Conservation (phyloP, 345 rosid species). For the Aquilaria malaccensis region DNA sequence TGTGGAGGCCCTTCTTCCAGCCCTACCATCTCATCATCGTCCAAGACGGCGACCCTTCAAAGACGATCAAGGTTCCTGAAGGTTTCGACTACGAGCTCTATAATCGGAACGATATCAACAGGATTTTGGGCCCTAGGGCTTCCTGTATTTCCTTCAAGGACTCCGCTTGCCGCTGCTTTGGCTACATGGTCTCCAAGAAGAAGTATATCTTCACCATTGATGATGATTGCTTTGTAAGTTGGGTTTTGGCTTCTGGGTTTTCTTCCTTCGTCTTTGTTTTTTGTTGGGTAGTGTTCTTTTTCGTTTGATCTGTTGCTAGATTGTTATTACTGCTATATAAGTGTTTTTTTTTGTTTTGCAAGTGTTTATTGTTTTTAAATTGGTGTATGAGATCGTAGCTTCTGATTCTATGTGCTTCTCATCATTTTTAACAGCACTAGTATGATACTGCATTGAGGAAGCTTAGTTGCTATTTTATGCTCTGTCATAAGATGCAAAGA, state of each 20-base stretch:
- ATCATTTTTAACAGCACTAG: too few species aligned
- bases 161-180: slow-evolving; percentile 51
- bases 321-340: too few species aligned
- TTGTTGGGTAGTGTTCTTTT: background rate
- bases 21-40: slow-evolving; percentile 32
- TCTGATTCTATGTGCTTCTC: too few species aligned
- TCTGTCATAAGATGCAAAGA: too few species aligned
- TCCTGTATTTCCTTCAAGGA: slow-evolving; percentile 32
- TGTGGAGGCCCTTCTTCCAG: slow-evolving; percentile 35
- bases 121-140: slow-evolving; percentile 26
- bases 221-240: slow-evolving; percentile 57
- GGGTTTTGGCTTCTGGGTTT: background rate
- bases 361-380: too few species aligned
- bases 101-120: slow-evolving; percentile 26
- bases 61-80: slow-evolving; percentile 23
- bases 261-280: background rate
- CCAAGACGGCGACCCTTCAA: slow-evolving; percentile 30
- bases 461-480: too few species aligned
- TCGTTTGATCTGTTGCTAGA: too few species aligned
- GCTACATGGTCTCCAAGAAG: slow-evolving; percentile 57
- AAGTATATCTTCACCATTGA: slow-evolving; percentile 57
- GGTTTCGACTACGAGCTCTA: slow-evolving; percentile 29
- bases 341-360: too few species aligned
- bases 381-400: too few species aligned
- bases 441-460: too few species aligned